Percentiles rank a stretch among this genome's conserved stretches.
These are phyloP conservation scores for Alnus rubra DNA, from an alignment of 306 rosid genomes.

Conservation along the genomic window DNA sequence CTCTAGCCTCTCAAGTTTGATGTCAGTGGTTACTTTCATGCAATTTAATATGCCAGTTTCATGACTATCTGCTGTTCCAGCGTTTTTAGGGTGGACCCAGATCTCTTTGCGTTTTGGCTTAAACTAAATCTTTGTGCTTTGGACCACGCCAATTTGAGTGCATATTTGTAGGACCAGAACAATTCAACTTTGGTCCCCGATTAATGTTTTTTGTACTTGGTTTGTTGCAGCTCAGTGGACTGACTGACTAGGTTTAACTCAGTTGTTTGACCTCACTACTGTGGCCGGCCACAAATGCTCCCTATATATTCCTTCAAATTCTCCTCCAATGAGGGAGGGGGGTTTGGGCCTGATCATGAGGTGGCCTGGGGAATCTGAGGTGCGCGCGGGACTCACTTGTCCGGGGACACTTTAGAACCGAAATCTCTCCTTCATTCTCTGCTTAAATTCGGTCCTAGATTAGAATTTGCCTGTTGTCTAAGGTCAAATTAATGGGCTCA, in stretches of 20 bases:
- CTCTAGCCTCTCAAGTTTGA: conserved; percentile 4
- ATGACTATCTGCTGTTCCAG: conserved; percentile 10
- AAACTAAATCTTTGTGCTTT: not conserved
- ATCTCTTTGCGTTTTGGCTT: conserved; percentile 1
- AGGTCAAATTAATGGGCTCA: too few relatives aligned
- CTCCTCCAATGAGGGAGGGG: too few relatives aligned
- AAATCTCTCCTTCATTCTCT: too few relatives aligned
- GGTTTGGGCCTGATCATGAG: too few relatives aligned
- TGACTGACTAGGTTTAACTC: not conserved
- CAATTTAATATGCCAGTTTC: conserved; percentile 27
- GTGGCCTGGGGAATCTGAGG: too few relatives aligned
- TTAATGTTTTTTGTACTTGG: not conserved
- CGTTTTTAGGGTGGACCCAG: conserved; percentile 32
- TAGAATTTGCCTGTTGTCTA: too few relatives aligned
- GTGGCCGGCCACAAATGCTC: too few relatives aligned
- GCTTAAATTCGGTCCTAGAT: too few relatives aligned
- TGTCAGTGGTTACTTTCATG: conserved; percentile 31
- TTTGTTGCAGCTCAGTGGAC: not conserved
- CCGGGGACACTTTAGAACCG: too few relatives aligned
- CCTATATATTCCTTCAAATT: too few relatives aligned
- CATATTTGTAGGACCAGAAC: conserved; percentile 24
- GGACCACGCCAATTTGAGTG: not conserved
- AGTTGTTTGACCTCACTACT: too few relatives aligned
- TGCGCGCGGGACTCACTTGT: too few relatives aligned
- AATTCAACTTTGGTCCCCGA: not conserved